Evolutionary conservation across 2,329 filamentous ascomycete species (phyloP).

Genomic region (Diaporthe sp.): DNA sequence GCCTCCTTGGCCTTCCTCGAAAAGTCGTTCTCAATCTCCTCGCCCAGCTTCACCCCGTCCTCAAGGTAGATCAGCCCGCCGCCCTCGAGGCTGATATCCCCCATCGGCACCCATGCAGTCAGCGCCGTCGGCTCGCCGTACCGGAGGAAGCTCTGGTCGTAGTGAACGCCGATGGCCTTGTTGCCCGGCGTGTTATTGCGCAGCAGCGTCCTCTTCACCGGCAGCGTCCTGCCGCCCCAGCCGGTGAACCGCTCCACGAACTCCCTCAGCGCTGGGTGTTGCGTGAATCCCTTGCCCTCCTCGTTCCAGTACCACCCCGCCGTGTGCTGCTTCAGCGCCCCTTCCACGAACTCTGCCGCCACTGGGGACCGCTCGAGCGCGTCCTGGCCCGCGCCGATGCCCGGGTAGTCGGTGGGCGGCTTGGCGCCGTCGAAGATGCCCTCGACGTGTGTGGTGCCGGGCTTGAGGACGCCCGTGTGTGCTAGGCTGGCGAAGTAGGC

Average conservation of each 20-base stretch:
- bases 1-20: conserved; percentile 58
- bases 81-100: conserved; percentile 64
- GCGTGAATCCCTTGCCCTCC: conserved; percentile 57
- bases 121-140: conserved; percentile 66
- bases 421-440: conserved; percentile 65
- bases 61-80: conserved; percentile 72
- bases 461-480: conserved; percentile 68
- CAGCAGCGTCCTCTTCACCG: conserved; percentile 62
- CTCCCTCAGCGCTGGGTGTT: conserved; percentile 59
- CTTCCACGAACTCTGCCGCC: conserved; percentile 45
- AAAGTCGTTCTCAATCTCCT: conserved; percentile 64
- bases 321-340: conserved; percentile 66
- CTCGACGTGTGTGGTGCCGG: conserved; percentile 62
- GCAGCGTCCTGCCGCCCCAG: conserved; percentile 64
- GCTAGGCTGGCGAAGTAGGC: conserved; percentile 66
- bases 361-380: conserved; percentile 43
- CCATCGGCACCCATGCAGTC: conserved; percentile 70
- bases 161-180: conserved; percentile 71
- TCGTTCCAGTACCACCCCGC: conserved; percentile 65
- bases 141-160: conserved; percentile 70
- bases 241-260: conserved; percentile 65
- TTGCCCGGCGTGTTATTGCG: conserved; percentile 69
- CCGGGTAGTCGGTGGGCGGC: conserved; percentile 58
- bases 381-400: conserved; percentile 65
- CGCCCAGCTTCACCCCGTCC: conserved; percentile 57